Percentiles rank a stretch among this genome's conserved stretches.
Evolutionary conservation across 2,329 filamentous ascomycete genomes (phyloP).

Genomic region (Sclerotinia glacialis): DNA sequence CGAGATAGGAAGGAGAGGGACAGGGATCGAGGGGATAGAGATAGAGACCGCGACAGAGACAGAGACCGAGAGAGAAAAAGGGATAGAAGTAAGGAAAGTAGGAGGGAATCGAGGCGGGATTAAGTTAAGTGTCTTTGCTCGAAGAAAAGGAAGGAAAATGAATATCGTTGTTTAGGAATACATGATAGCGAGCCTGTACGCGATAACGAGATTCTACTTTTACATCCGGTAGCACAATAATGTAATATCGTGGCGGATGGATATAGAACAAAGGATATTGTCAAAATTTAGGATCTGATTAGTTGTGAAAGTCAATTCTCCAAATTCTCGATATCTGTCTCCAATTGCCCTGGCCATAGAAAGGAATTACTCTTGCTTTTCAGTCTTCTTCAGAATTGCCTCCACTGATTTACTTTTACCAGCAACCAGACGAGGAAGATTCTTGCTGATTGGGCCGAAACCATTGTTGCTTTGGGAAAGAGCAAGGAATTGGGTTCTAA

Average conservation of each 20-base stretch:
- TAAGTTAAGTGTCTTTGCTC: constrained; percentile 24
- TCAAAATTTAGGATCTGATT: not conserved
- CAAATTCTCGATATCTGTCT: no score
- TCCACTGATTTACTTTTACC: not conserved
- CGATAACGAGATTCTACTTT: not conserved
- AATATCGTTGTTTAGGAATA: not conserved
- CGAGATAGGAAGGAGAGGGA: constrained; percentile 4
- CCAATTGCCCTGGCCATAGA: not conserved
- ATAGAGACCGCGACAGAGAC: constrained; percentile 30
- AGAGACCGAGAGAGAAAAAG: constrained; percentile 30
- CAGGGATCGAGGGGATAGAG: not conserved
- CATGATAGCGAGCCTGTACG: no score
- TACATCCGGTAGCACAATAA: not conserved
- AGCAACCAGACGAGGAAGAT: not conserved
- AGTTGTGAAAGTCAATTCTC: not conserved
- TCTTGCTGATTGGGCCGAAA: not conserved
- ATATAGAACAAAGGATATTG: not conserved
- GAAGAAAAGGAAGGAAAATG: not conserved
- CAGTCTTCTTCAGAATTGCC: not conserved
- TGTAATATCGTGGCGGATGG: not conserved
- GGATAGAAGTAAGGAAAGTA: constrained; percentile 30
- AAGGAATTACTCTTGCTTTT: not conserved
- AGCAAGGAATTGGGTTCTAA: constrained; percentile 1
- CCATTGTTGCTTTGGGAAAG: not conserved
- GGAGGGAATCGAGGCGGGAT: constrained; percentile 29